Evolutionary conservation across 2,329 filamentous ascomycete genomes (phyloP), one percentile per base, ranked within the genome.

Genomic region (Cladosporium sp.): DNA sequence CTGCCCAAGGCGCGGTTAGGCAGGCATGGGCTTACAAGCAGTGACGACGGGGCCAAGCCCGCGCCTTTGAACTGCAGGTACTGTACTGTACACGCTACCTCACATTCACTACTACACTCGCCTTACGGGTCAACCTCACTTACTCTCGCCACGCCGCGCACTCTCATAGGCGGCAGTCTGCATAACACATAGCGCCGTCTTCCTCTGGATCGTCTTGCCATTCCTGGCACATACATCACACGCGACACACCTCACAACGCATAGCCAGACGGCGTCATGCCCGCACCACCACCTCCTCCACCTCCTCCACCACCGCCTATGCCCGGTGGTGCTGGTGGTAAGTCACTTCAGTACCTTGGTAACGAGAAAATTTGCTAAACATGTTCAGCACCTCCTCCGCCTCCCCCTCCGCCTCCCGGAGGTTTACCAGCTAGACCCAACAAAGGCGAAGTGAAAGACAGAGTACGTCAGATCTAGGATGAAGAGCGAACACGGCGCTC

Each of bases 301-400:
- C 86, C 85, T 1, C 86, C 86, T 29, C 66, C 66, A 38, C 86
- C 83, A 35, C 80, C 84, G 49, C 80, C 79, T 50, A 73, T 75
- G 60, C 79, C 79, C 50, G 75, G 74, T 56, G 74, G 69, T 7
- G 67, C 74, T 61, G 82, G 80, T 63, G 78, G 76, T 64, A 57
- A 25, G 53, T 48, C 5, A 12, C 16, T 6, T 20, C 16, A 13
- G n/a, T n/a, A 4, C 22, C 13, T 25, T 6, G n/a, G 4, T 12
- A 12, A 32, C 16, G 16, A 13, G 2, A 19, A 7, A 20, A 38
- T 20, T 33, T 5, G 43, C 49, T 53, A 18, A 52, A 20, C 12
- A 16, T 7, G 2, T 29, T 2, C 20, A 54, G 76, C 77, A 58
- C 84, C 83, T 52, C 83, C 82, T 25, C 81, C 80, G 32, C 72